Evolutionary conservation across 768 basidiomycete species (phyloP).

Genomic region (Termitomyces sp.): DNA sequence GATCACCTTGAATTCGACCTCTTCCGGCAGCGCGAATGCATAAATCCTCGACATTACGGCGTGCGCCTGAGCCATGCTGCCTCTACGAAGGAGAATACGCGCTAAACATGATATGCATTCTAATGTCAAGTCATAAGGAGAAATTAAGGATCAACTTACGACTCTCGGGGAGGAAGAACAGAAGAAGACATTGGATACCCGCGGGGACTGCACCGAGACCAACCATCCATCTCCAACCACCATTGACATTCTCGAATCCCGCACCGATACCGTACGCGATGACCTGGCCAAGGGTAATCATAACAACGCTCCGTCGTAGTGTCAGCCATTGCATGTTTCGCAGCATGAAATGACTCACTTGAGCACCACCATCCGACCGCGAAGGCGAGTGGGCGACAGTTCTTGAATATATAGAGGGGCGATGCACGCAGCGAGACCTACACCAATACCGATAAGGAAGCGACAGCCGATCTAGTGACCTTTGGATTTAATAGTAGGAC

Average conservation of each 20-base stretch:
- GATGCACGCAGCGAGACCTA: conserved; percentile 73
- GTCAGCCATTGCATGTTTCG: neutral
- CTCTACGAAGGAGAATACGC: conserved; percentile 61
- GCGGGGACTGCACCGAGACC: conserved; percentile 72
- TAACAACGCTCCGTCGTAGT: conserved; percentile 46
- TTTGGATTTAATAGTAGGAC: neutral
- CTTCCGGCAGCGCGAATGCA: conserved; percentile 54
- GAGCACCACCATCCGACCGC: conserved; percentile 76
- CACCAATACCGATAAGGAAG: conserved; percentile 72
- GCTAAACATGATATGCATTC: conserved; percentile 18
- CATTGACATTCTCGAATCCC: conserved; percentile 51
- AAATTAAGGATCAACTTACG: conserved; percentile 42
- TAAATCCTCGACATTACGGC: conserved; percentile 67
- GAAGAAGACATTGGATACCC: conserved; percentile 53
- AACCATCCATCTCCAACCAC: conserved; percentile 86
- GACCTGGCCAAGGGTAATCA: conserved; percentile 80
- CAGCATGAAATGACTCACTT: conserved; percentile 34
- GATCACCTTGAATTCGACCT: conserved; percentile 68
- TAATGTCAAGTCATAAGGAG: neutral
- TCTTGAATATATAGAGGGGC: conserved; percentile 85
- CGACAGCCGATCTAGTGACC: conserved; percentile 56
- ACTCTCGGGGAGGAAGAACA: conserved; percentile 74
- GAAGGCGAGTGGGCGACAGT: conserved; percentile 67
- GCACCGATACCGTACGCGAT: conserved; percentile 75
- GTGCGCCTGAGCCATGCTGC: conserved; percentile 46